Base-by-base conservation (phyloP, 106 monocot species). In the Dendrobium nobile region DNA sequence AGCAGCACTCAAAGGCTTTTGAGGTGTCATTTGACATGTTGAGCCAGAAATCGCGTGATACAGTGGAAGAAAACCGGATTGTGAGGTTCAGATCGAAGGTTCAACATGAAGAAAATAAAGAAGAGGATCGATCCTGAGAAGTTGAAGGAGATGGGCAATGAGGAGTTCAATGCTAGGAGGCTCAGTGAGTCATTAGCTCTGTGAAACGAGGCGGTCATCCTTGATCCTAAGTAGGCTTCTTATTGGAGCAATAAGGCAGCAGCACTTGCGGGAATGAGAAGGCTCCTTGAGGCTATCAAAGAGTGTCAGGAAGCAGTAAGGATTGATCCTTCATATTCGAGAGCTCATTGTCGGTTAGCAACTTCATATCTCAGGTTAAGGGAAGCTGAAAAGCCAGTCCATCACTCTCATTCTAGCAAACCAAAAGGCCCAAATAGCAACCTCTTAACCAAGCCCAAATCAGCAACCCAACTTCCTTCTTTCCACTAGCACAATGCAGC, bases 31-130 rank as follows among this genome's bases (percentile, higher is more conserved):
- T 90, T 43, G 86, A 77, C 2, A 65, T 82, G 70, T 58, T 94
- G 61, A 89, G 67, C 48, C 87, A 89, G 82, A 93, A 90, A 73
- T 79, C 87, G 74, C 86, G 86, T n/a, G 89, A 94, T 54, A 86
- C 84, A 2, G 67, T 51, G 51, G 87, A 88, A 81, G 89, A 87
- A 51, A 91, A 84, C 54, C 81, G 47, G 27, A 85, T 94, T 51
- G 86, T 96, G 4, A 92, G 87, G 82, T 88, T 82, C 16, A 82
- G 90, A 80, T 85, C 93, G 19, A 86, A 84, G 55, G 84, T 84
- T 22, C 93, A 94, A 54, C 82, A 86, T n/a, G 87, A 90, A 58
- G 92, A 96, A 79, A 92, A 92, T 77, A 94, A 92, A 82, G 86
- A 87, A 82, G 90, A 96, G 91, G 95, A 9, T 59, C 82, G 88